Conservation (phyloP, 805 yeast species). For the Candida quercuum region DNA sequence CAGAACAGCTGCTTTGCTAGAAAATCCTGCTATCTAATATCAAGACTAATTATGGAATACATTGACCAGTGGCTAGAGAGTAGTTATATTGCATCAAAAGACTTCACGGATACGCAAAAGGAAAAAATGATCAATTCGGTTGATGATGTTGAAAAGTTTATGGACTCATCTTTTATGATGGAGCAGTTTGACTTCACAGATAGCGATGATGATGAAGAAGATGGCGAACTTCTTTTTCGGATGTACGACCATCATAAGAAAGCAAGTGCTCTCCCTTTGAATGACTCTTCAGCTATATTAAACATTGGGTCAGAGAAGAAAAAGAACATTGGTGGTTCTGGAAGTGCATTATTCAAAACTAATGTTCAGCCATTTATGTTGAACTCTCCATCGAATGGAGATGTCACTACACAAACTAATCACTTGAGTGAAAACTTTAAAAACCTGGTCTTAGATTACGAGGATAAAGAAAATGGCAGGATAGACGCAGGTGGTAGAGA, state of each 20-base stretch:
- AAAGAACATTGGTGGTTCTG: background rate
- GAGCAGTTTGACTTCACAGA: background rate
- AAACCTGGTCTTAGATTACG: background rate
- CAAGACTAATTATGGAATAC: background rate
- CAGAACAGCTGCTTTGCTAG: too few relatives aligned
- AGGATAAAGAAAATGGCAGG: conserved; percentile 1
- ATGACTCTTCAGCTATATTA: background rate
- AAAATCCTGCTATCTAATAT: too few relatives aligned
- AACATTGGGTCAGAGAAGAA: background rate
- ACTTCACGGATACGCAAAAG: conserved; percentile 2
- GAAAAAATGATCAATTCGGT: conserved; percentile 1
- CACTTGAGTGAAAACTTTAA: background rate
- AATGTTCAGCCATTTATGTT: background rate
- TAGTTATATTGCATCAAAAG: conserved; percentile 3
- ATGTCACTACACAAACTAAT: background rate
- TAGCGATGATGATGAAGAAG: background rate
- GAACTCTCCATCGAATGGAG: background rate
- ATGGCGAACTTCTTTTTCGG: background rate
- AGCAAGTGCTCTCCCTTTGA: background rate
- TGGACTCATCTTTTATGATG: background rate
- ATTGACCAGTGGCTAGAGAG: conserved; percentile 11
- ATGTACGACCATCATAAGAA: too few relatives aligned
- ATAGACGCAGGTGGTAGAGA: too few relatives aligned
- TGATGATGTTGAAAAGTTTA: background rate
- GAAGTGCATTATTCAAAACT: background rate